Percentiles rank a stretch among this genome's conserved stretches.
These are phyloP conservation scores for Coprinellus micaceus DNA, from an alignment of 768 basidiomycete species.

Conservation along the genomic window DNA sequence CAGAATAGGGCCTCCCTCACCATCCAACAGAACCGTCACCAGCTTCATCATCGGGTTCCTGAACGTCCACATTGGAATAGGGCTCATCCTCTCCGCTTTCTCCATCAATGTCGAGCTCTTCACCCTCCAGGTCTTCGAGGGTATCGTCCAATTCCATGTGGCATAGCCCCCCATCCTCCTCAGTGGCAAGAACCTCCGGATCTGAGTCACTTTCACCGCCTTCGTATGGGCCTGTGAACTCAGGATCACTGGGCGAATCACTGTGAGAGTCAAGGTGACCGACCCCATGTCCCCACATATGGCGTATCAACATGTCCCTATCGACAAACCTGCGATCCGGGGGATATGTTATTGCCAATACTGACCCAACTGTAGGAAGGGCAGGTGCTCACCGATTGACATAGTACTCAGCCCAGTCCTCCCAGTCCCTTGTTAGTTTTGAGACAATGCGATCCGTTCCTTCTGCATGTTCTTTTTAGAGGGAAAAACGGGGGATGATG, in stretches of 20 bases:
- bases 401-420: constrained; percentile 28
- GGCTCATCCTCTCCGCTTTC: not conserved
- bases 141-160: not conserved
- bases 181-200: not conserved
- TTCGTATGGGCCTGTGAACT: not conserved
- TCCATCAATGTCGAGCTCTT: not conserved
- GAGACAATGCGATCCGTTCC: constrained; percentile 26
- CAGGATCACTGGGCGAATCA: constrained; percentile 5
- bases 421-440: not conserved
- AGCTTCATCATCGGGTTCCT: not conserved
- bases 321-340: not conserved
- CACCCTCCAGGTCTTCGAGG: not conserved
- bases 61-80: not conserved
- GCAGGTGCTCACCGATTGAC: constrained; percentile 16
- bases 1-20: too few relatives aligned
- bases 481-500: constrained; percentile 17
- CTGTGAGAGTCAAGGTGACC: not conserved
- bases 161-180: not conserved
- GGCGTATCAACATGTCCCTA: not conserved
- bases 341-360: constrained; percentile 18
- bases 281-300: not conserved
- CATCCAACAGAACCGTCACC: too few relatives aligned
- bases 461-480: not conserved
- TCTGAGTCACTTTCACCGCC: not conserved
- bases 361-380: not conserved